Percentiles rank a stretch among this genome's conserved stretches.
Evolutionary conservation across 108 stramenopile species (phyloP).

Genomic region (Skeletonema costatum): DNA sequence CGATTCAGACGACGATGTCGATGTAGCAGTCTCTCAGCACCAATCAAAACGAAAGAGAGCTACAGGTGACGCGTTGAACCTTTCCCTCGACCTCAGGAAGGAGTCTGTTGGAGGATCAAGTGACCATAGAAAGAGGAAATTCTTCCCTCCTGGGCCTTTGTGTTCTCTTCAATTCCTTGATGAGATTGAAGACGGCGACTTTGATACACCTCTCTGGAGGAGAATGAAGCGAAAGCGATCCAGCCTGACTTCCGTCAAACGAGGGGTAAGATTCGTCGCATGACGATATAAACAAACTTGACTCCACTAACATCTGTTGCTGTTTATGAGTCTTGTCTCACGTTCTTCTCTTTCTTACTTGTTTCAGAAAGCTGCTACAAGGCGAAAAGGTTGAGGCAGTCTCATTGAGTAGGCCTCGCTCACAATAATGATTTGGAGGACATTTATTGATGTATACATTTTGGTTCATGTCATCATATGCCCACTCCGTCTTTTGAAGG

Average conservation of each 20-base stretch:
- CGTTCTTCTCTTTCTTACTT: background rate
- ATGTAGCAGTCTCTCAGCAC: background rate
- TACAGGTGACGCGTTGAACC: background rate
- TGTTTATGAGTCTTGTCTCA: background rate
- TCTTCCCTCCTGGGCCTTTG: slow-evolving; percentile 24
- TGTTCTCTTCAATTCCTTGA: slow-evolving; percentile 26
- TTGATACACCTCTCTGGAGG: slow-evolving; percentile 22
- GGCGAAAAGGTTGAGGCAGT: background rate
- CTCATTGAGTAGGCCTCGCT: background rate
- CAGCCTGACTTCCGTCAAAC: background rate
- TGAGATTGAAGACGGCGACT: slow-evolving; percentile 18
- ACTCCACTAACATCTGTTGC: no score
- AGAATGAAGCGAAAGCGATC: slow-evolving; percentile 27
- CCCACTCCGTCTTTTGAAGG: background rate
- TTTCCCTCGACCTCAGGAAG: slow-evolving; percentile 2
- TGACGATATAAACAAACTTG: no score
- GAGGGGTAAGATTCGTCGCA: background rate
- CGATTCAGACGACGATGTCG: background rate
- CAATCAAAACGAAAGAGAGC: background rate
- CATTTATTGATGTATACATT: background rate
- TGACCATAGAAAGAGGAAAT: slow-evolving; percentile 10
- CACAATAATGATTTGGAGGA: background rate
- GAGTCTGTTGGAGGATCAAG: background rate
- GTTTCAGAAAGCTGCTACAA: background rate
- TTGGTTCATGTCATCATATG: background rate